These are phyloP conservation scores for Vitis vinifera DNA, from an alignment of 164 flowering plant genomes.

Conservation along the genomic window DNA sequence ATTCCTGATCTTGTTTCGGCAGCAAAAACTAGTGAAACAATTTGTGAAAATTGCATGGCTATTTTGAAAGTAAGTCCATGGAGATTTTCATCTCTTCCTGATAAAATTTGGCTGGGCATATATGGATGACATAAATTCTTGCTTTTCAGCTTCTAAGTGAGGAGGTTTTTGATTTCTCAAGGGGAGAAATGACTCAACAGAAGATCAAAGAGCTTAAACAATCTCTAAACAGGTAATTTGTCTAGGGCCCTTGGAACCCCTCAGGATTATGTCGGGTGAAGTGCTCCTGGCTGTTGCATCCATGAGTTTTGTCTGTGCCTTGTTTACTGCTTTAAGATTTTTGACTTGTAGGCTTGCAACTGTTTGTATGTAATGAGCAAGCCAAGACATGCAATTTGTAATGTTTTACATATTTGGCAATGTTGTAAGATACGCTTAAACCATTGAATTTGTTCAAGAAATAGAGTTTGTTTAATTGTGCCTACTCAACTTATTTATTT, in stretches of 20 bases:
- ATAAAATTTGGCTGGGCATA: background rate
- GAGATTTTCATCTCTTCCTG: background rate
- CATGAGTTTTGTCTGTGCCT: background rate
- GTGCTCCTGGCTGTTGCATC: background rate
- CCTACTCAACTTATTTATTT: too few relatives aligned
- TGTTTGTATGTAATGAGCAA: too few relatives aligned
- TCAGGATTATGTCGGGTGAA: background rate
- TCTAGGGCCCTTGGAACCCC: background rate
- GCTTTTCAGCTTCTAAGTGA: slow-evolving; percentile 86
- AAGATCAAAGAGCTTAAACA: slow-evolving; percentile 97
- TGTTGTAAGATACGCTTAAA: too few relatives aligned
- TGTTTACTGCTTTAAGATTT: background rate
- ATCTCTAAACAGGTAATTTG: slow-evolving; percentile 78
- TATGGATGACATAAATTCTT: slow-evolving; percentile 8
- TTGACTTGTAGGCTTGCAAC: too few relatives aligned
- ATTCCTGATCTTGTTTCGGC: slow-evolving; percentile 96
- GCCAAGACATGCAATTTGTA: too few relatives aligned
- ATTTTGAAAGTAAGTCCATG: slow-evolving; percentile 70
- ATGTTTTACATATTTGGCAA: too few relatives aligned
- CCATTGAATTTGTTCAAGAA: too few relatives aligned
- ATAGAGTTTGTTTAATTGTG: too few relatives aligned
- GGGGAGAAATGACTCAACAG: slow-evolving; percentile 98
- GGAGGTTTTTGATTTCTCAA: slow-evolving; percentile 98
- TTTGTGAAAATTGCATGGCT: slow-evolving; percentile 99
- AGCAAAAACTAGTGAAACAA: slow-evolving; percentile 96